Conservation (phyloP, 352 stramenopile genomes). For the Phytophthora pisi region DNA sequence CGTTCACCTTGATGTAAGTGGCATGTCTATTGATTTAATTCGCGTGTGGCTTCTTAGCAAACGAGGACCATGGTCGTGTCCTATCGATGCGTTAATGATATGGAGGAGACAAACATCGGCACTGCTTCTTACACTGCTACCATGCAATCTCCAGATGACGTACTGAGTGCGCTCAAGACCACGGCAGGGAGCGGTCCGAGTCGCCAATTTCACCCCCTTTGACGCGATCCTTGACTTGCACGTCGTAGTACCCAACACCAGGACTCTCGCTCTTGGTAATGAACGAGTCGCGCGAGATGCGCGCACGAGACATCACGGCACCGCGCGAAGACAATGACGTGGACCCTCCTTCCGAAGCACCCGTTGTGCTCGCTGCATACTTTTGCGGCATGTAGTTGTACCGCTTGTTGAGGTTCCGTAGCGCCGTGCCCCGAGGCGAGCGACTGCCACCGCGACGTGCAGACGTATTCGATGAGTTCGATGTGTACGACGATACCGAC, state of each 20-base stretch:
- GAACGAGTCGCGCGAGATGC: conserved; percentile 71
- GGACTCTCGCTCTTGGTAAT: conserved; percentile 73
- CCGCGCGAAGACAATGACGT: conserved; percentile 75
- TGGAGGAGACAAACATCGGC: conserved; percentile 4
- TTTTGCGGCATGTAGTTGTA: conserved; percentile 77
- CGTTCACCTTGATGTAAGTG: conserved; percentile 3
- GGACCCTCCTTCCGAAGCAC: conserved; percentile 36
- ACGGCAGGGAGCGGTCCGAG: conserved; percentile 67
- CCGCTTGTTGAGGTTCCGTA: conserved; percentile 62
- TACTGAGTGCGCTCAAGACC: conserved; percentile 41
- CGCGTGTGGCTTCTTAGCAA: conserved; percentile 6
- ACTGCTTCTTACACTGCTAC: conserved; percentile 21
- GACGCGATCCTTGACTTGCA: conserved; percentile 66
- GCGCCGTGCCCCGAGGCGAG: conserved; percentile 47
- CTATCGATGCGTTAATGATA: conserved; percentile 28
- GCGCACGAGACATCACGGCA: conserved; percentile 68
- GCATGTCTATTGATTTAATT: conserved; percentile 29
- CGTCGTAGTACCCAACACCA: conserved; percentile 80
- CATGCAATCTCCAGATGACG: conserved; percentile 10
- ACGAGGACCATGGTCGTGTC: conserved; percentile 11
- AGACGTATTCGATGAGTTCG: conserved; percentile 49
- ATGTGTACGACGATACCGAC: conserved; percentile 67
- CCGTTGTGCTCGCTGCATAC: conserved; percentile 48
- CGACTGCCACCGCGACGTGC: conserved; percentile 25
- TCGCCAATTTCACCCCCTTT: conserved; percentile 81